Base-by-base conservation (phyloP, 345 rosid species). In the Brassica rapa region DNA sequence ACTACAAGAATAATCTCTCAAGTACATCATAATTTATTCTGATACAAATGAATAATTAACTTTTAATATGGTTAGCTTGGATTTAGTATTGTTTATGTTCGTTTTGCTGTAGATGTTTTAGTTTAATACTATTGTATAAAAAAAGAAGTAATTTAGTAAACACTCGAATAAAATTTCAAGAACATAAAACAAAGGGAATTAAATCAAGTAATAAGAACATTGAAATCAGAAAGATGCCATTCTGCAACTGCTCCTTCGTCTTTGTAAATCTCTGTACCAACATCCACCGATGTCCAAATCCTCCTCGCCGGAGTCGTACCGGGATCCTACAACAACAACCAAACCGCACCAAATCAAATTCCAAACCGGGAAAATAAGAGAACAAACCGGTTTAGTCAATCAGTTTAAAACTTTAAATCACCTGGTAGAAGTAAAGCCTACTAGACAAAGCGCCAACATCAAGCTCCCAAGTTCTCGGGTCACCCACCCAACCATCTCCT, bases 381-480 rank as follows among this genome's bases (percentile, higher is more conserved):
- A 43, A 63, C 16, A 1, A 8, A 0, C 21, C 53, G 51, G 69
- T 65, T 65, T 23, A 33, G 64, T 51, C 11, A 62, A 29, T 66
- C 21, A 57, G 16, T 19, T 71, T 27, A 12, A 70, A n/a, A 32
- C 10, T 19, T 71, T 27, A 12, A 70, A n/a, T 46, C 10, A 79
- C 94, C 92, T 90, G 95, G 81, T 90, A 87, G 84, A 90, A 90
- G 88, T 89, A 89, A 65, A 90, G 90, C 29, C 82, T 85, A 67
- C 83, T 86, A 8, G 95, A 83, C 62, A 90, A 71, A 16, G 85
- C 90, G 65, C 90, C 96, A 23, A 87, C 90, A 46, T 91, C 85
- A 23, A 89, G 96, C 62, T 88, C 88, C 93, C 96, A 91, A 0
- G 92, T 85, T 79, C 85, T 88, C 12, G 84, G 82, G 70, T 89